These are phyloP conservation scores for Lactarius trivialis DNA, from an alignment of 768 basidiomycete genomes.

Conservation along the genomic window DNA sequence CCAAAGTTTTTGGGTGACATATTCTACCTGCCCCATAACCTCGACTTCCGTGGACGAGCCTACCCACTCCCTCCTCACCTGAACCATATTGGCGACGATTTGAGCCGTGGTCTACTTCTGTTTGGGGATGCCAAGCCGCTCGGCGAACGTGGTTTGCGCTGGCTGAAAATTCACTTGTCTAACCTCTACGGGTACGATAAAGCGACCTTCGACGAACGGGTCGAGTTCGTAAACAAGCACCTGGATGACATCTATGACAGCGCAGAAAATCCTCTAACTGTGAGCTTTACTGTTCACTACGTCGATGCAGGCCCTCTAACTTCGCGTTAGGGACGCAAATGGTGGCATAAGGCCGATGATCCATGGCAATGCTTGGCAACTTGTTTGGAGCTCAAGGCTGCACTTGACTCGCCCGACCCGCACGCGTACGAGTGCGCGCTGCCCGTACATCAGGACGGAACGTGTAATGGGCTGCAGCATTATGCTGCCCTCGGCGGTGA, in stretches of 20 bases:
- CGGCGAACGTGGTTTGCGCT: conserved; percentile 77
- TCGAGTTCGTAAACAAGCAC: conserved; percentile 62
- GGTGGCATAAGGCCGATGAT: conserved; percentile 92
- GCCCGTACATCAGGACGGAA: conserved; percentile 98
- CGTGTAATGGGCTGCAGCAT: conserved; percentile 97
- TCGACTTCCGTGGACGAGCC: conserved; percentile 96
- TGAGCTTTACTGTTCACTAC: conserved; percentile 31
- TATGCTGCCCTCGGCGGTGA: conserved; percentile 98
- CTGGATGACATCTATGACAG: conserved; percentile 77
- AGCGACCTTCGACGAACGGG: conserved; percentile 90
- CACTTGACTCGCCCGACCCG: conserved; percentile 63
- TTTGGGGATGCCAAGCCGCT: conserved; percentile 79
- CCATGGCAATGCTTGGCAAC: conserved; percentile 97
- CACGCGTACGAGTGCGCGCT: conserved; percentile 54
- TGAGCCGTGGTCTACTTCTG: conserved; percentile 77
- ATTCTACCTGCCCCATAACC: conserved; percentile 91
- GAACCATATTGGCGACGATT: conserved; percentile 92
- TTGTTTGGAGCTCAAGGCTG: conserved; percentile 81
- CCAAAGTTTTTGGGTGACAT: conserved; percentile 75
- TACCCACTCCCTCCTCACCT: conserved; percentile 96
- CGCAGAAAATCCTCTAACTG: conserved; percentile 72
- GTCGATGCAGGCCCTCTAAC: conserved; percentile 6
- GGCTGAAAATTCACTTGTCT: conserved; percentile 94
- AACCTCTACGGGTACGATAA: conserved; percentile 95
- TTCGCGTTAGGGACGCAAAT: conserved; percentile 51